Evolutionary conservation across 2,329 filamentous ascomycete species (phyloP), one percentile per base, ranked within the genome.

Genomic region (Coniochaeta prunicola): DNA sequence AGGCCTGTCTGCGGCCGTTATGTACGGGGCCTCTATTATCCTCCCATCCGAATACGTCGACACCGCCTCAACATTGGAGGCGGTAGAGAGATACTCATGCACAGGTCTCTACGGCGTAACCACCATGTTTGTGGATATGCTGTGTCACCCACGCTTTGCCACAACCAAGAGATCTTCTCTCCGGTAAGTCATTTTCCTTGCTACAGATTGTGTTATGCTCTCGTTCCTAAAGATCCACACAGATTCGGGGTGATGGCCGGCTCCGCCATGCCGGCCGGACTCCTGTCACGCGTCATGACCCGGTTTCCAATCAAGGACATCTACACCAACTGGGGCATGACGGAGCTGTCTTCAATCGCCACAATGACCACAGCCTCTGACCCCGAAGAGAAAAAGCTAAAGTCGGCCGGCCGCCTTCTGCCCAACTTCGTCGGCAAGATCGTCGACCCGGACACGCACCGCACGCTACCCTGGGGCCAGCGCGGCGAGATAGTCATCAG

Each of bases 281-380:
- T 97, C 28, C 96, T 96, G 90, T 75, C 97, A 8, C 89, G 92
- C 70, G 80, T 80, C 28, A 80, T 77, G 1, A 78, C 97, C 9
- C 93, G 94, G 55, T 76, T 97, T n/a, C n/a, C n/a, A n/a, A n/a
- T n/a, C n/a, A 83, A 81, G 0, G 89, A 96, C 59, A 75, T 97
- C 21, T 93, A 92, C 0, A 97, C 96, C 63, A 96, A 92, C 77
- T 97, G 97, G 72, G 92, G 92, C 61, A 96, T 96, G 92, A 97
- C 92, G 1, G 92, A 97, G 74, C 96, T 92, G 1, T 82, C 80
- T 55, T 89, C 89, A 38, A 88, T 91, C 67, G 79, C 83, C 77
- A 84, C 83, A 63, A 96, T 96, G 92, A 96, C 92, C 0, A 79
- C 84, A 0, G 92, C 90, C 0, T 74, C 82, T 19, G 92, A 96